These are phyloP conservation scores for Colletotrichum acutatum DNA, from an alignment of 2,329 filamentous ascomycete species.

Conservation along the genomic window DNA sequence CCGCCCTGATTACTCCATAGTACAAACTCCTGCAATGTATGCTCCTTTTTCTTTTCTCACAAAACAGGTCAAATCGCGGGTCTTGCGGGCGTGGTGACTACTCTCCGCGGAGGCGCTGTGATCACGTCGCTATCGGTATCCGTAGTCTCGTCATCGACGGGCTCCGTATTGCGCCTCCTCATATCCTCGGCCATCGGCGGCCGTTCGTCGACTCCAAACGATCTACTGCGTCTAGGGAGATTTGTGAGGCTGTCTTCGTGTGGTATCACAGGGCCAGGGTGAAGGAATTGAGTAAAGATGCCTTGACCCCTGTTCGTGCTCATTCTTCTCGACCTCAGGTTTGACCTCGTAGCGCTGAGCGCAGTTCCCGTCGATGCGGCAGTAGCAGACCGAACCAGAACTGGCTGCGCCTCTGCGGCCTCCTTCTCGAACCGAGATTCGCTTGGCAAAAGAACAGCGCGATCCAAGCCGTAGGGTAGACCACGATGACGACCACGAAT, in stretches of 20 bases:
- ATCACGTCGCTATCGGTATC: conserved; percentile 14
- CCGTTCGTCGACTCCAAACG: conserved; percentile 19
- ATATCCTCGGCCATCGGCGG: conserved; percentile 15
- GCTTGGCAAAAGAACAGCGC: conserved; percentile 69
- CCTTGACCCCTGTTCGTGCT: conserved; percentile 44
- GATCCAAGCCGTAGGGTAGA: conserved; percentile 73
- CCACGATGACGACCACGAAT: conserved; percentile 76
- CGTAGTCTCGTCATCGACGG: conserved; percentile 29
- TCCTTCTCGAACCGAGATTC: conserved; percentile 66
- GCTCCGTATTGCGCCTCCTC: conserved; percentile 32
- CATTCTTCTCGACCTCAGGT: conserved; percentile 40
- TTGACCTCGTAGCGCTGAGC: conserved; percentile 39
- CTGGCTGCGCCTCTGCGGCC: conserved; percentile 57
- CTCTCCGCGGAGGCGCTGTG: conserved; percentile 22
- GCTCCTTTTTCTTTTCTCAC: background rate
- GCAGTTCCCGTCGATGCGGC: conserved; percentile 45
- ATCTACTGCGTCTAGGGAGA: conserved; percentile 16
- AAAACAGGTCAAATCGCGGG: background rate
- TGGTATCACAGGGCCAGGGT: conserved; percentile 57
- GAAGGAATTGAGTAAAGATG: conserved; percentile 58
- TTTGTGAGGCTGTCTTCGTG: conserved; percentile 38
- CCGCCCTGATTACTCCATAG: conserved; percentile 17
- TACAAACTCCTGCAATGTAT: conserved; percentile 16
- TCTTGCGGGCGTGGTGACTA: conserved; percentile 27
- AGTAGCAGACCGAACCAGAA: conserved; percentile 50